phyloP scores from a whole-genome alignment of 805 yeast genomes.

The Sugiyamaella qingdaonensis region DNA sequence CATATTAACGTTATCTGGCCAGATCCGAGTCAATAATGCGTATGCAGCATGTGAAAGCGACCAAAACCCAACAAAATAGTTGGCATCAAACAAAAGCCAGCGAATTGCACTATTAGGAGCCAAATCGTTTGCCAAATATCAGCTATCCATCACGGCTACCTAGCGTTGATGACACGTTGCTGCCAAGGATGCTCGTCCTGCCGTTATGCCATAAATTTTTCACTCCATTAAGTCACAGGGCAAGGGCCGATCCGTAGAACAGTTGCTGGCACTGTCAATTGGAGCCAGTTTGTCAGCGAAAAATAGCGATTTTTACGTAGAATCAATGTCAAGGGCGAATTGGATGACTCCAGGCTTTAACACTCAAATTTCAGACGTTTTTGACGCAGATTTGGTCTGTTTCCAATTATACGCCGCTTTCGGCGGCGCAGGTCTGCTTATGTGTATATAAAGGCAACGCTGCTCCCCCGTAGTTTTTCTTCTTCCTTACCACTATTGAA shows the following conservation, averaged over 20 bases:
- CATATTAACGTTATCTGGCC: constrained; percentile 2
- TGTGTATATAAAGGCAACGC: background rate
- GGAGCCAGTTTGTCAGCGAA: no score
- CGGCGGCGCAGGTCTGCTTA: background rate
- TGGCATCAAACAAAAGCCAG: no score
- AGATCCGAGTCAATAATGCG: background rate
- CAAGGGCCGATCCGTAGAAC: background rate
- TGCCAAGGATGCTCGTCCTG: no score
- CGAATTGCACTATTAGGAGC: no score
- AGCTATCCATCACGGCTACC: no score
- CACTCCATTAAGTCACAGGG: constrained; percentile 1
- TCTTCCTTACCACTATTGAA: background rate
- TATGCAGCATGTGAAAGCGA: constrained; percentile 2
- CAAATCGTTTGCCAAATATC: no score
- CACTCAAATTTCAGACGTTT: no score
- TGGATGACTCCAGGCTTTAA: no score
- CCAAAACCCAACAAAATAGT: background rate
- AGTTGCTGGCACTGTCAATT: no score
- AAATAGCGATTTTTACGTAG: no score
- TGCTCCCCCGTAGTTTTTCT: background rate
- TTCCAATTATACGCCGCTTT: background rate
- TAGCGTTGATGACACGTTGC: no score
- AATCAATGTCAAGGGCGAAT: no score
- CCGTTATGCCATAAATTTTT: background rate
- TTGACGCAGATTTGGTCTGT: background rate